Evolutionary conservation across 768 basidiomycete genomes (phyloP).

Genomic region (Naganishia onofrii): DNA sequence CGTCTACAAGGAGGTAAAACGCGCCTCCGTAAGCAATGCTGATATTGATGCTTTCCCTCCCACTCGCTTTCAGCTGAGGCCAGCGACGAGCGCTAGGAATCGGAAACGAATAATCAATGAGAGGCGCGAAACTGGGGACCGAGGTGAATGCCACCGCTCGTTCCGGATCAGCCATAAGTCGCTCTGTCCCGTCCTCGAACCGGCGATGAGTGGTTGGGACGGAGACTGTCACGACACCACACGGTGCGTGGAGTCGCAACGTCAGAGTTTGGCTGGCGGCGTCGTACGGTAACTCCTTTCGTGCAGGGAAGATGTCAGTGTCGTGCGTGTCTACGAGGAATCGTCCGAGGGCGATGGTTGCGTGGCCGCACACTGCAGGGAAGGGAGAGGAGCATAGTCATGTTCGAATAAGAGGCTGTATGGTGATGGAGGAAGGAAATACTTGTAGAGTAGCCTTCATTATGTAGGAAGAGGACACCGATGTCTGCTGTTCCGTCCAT

Average conservation of each 20-base stretch:
- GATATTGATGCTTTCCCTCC: background rate
- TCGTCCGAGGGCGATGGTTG: background rate
- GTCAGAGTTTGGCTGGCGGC: background rate
- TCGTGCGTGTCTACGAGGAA: background rate
- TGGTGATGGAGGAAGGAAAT: background rate
- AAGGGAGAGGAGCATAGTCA: background rate
- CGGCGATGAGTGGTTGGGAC: background rate
- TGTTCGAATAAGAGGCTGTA: no score
- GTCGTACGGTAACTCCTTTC: background rate
- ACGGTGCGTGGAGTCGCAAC: background rate
- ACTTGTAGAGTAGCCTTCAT: constrained; percentile 3
- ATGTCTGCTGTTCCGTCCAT: background rate
- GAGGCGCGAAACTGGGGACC: background rate
- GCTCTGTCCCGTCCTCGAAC: background rate
- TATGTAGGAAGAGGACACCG: background rate
- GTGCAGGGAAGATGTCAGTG: background rate
- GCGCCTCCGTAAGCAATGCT: background rate
- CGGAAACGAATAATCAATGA: background rate
- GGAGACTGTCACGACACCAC: background rate
- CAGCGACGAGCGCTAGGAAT: background rate
- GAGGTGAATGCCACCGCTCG: background rate
- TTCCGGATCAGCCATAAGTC: background rate
- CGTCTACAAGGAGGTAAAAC: background rate
- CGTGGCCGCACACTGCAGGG: background rate
- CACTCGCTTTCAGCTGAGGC: constrained; percentile 1